Conservation (phyloP, 768 basidiomycete genomes). For the Trametes cinnabarina region DNA sequence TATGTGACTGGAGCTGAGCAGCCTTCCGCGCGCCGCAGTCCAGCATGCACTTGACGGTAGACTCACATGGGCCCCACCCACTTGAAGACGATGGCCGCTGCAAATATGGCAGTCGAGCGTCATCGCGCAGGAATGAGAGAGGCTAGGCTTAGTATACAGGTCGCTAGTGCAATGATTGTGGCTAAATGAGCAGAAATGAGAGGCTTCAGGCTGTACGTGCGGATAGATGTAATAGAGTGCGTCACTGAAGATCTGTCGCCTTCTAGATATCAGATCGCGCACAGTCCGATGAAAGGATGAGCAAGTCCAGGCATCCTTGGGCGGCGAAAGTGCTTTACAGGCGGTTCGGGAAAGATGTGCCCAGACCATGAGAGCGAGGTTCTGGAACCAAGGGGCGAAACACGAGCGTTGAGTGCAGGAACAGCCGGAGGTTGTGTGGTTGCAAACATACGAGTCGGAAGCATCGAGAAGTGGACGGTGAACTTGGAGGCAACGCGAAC, state of each 20-base stretch:
- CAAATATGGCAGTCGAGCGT: background rate
- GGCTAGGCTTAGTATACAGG: background rate
- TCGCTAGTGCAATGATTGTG: background rate
- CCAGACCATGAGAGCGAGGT: background rate
- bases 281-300: background rate
- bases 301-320: background rate
- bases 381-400: background rate
- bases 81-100: background rate
- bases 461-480: background rate
- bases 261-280: background rate
- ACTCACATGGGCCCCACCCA: too few relatives aligned
- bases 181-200: background rate
- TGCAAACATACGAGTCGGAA: background rate
- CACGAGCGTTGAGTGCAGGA: background rate
- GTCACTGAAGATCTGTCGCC: background rate
- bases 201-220: background rate
- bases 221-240: background rate
- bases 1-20: background rate
- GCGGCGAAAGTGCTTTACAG: background rate
- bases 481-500: background rate
- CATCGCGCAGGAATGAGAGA: background rate
- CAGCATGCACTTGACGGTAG: background rate
- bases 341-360: background rate
- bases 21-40: background rate
- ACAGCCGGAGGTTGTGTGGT: background rate